Base-by-base conservation (phyloP, 164 flowering plant species). In the Hamamelis virginiana region DNA sequence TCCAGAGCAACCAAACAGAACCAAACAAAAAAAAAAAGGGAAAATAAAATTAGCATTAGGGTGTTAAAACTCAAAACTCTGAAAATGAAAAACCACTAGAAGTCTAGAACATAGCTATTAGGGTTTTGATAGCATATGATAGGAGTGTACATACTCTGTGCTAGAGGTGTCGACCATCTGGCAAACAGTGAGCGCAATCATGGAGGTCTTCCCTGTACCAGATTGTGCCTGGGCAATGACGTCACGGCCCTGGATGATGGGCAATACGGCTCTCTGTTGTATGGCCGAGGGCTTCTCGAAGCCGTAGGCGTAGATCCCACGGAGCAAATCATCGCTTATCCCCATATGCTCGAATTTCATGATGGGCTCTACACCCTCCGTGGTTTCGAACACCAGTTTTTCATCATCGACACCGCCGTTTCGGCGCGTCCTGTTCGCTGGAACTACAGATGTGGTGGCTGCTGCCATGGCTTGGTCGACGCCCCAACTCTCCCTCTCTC, bases 221-320 rank as follows among this genome's bases (percentile, higher is more conserved):
- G 94, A 88, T 69, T 94, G 98, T 6, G 97, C 98, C 82, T 94
- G 98, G 0, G 98, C 97, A 47, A 94, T 90, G 14, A 94, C 98
- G 55, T 94, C 97, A 1, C 96, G 87, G 5, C 97, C 97, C 43
- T 83, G 73, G 56, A 94, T 88, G 59, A 92, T 94, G n/a, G 97
- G 97, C 75, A 80, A 71, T 1, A 94, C 92, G 4, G 97, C 98
- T 13, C 97, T 77, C 80, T 92, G 97, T 68, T 92, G 97, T 12
- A 94, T 94, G 4, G 96, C 98, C 8, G 98, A 94, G 2, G 98
- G 97, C 76, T 92, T 94, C 83, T 89, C 94, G 76, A 90, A 92
- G 14, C 97, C 97, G 68, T 87, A 87, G 9, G 72, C 76, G 77
- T 94, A 94, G 62, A 91, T 85, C 5, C 98, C 98, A 0, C 98